Evolutionary conservation across 2,329 filamentous ascomycete species (phyloP).

Genomic region (Gyromitra esculenta): DNA sequence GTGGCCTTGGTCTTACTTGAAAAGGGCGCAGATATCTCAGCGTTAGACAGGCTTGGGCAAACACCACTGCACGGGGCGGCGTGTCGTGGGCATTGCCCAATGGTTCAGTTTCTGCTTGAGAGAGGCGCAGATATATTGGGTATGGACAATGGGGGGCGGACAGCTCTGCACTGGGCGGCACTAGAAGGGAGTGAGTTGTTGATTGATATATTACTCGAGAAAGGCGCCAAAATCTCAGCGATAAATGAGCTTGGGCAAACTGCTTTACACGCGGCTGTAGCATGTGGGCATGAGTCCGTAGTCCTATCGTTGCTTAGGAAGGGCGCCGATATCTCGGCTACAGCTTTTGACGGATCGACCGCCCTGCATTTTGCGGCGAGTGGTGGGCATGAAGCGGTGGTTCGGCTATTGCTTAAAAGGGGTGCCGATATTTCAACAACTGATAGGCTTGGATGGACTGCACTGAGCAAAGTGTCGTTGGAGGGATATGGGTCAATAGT

Average conservation of each 20-base stretch:
- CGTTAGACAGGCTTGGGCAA: background rate
- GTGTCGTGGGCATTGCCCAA: background rate
- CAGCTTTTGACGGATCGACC: background rate
- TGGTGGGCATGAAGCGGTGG: background rate
- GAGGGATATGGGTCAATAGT: background rate
- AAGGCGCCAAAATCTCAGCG: slow-evolving; percentile 1
- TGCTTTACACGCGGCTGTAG: background rate
- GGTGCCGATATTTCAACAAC: background rate
- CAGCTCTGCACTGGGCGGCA: background rate
- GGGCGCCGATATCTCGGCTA: background rate
- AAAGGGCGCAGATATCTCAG: slow-evolving; percentile 16
- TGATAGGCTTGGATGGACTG: background rate
- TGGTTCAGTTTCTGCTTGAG: slow-evolving; percentile 4
- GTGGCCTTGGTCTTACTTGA: slow-evolving; percentile 1
- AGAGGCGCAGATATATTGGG: no score
- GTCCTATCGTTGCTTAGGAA: background rate
- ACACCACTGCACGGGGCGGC: slow-evolving; percentile 5
- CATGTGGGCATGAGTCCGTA: background rate
- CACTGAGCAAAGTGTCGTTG: background rate
- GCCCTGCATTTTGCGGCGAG: background rate
- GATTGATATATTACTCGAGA: background rate
- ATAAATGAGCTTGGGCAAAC: background rate
- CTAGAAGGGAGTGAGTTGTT: background rate
- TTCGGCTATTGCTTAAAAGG: background rate
- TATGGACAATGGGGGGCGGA: background rate